These are phyloP conservation scores for Fraxinus platypoda DNA, from an alignment of 305 asterid species.

Conservation along the genomic window DNA sequence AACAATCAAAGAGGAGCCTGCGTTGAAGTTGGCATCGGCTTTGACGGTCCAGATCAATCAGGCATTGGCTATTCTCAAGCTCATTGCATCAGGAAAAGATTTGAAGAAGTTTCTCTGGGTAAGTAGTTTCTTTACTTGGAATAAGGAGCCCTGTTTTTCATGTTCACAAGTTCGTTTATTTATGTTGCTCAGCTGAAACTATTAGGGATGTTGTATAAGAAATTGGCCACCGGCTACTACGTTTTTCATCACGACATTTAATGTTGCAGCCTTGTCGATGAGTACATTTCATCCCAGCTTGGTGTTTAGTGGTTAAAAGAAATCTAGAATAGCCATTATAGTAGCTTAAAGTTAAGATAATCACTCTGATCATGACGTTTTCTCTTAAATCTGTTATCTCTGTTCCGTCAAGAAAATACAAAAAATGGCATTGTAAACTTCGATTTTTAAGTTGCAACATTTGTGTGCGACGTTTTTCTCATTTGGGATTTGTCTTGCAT, in stretches of 20 bases:
- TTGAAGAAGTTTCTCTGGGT: constrained; percentile 67
- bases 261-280: background rate
- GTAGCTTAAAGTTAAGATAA: background rate
- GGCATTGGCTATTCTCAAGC: constrained; percentile 52
- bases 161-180: background rate
- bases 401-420: background rate
- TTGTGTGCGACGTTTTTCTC: background rate
- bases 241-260: background rate
- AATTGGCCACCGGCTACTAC: background rate
- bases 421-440: background rate
- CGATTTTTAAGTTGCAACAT: background rate
- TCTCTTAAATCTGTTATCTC: background rate
- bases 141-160: background rate
- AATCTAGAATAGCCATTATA: background rate
- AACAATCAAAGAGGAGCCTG: constrained; percentile 59
- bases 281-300: background rate
- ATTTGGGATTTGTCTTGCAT: background rate
- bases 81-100: constrained; percentile 68
- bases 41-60: constrained; percentile 58
- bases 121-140: constrained; percentile 22
- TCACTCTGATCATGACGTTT: background rate
- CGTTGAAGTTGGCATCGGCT: constrained; percentile 47
- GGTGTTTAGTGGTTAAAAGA: background rate
- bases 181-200: background rate
- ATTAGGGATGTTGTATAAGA: background rate